These are phyloP conservation scores for Cucurbita maxima DNA, from an alignment of 306 rosid species.

Conservation along the genomic window DNA sequence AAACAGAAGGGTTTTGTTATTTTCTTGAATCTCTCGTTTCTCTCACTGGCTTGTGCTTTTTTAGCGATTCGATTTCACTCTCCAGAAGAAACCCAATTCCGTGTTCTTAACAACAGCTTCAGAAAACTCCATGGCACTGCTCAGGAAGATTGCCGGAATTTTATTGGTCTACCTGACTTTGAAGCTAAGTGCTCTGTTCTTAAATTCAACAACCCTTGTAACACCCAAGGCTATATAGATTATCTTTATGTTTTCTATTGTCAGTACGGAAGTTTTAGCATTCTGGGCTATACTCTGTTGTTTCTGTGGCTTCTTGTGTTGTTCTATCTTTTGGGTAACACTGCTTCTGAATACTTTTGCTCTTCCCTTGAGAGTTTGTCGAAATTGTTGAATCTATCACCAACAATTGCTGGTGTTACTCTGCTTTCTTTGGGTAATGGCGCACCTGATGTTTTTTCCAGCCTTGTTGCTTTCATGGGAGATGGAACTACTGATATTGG, in stretches of 20 bases:
- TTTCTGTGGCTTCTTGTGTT: conserved; percentile 50
- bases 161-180: conserved; percentile 8
- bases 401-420: conserved; percentile 83
- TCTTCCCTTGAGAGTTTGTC: conserved; percentile 54
- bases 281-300: conserved; percentile 25
- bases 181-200: conserved; percentile 38
- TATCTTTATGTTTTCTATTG: conserved; percentile 61
- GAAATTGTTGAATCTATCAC: conserved; percentile 42
- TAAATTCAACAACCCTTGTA: conserved; percentile 25
- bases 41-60: background rate
- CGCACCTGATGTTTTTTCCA: conserved; percentile 74
- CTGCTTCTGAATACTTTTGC: conserved; percentile 75
- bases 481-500: conserved; percentile 43
- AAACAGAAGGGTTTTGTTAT: background rate
- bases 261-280: conserved; percentile 27
- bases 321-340: conserved; percentile 68
- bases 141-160: background rate
- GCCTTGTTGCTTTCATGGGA: conserved; percentile 47
- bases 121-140: background rate
- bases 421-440: conserved; percentile 84
- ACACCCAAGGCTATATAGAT: conserved; percentile 49
- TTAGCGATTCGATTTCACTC: background rate
- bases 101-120: background rate
- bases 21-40: conserved; percentile 9
- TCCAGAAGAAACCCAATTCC: background rate